Evolutionary conservation across 1,139 yeast species (phyloP).

Genomic region (Blastobotrys illinoisensis): DNA sequence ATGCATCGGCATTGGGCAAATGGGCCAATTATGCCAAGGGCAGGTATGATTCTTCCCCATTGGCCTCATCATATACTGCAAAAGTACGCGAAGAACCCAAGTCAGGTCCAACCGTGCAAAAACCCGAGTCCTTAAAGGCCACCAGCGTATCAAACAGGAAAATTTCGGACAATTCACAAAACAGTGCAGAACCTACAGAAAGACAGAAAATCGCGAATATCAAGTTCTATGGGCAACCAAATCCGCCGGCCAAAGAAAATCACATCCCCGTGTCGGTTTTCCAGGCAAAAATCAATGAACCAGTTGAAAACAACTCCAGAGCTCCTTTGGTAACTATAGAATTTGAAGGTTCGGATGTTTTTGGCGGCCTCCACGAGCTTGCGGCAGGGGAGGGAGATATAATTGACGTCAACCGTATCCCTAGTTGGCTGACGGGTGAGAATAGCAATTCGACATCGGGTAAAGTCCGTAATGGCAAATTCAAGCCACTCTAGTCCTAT

Average conservation of each 20-base stretch:
- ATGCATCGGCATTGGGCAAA: slow-evolving; percentile 23
- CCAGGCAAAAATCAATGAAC: slow-evolving; percentile 40
- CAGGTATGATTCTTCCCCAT: slow-evolving; percentile 24
- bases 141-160: slow-evolving; percentile 3
- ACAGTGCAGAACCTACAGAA: slow-evolving; percentile 1
- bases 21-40: slow-evolving; percentile 28
- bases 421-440: slow-evolving; percentile 80
- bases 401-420: slow-evolving; percentile 51
- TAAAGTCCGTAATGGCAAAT: slow-evolving; percentile 41
- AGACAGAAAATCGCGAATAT: slow-evolving; percentile 25
- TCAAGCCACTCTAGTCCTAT: slow-evolving; percentile 15
- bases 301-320: slow-evolving; percentile 14
- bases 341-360: slow-evolving; percentile 67
- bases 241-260: slow-evolving; percentile 32
- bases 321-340: slow-evolving; percentile 42
- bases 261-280: slow-evolving; percentile 42
- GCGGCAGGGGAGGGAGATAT: slow-evolving; percentile 44
- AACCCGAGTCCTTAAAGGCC: neutral
- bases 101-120: neutral
- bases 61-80: slow-evolving; percentile 4
- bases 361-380: slow-evolving; percentile 73
- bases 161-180: neutral
- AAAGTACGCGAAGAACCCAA: neutral
- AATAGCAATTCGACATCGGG: slow-evolving; percentile 50
- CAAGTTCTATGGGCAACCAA: slow-evolving; percentile 24